Base-by-base conservation (phyloP, 2,329 filamentous ascomycete species). In the Colletotrichum magnum region DNA sequence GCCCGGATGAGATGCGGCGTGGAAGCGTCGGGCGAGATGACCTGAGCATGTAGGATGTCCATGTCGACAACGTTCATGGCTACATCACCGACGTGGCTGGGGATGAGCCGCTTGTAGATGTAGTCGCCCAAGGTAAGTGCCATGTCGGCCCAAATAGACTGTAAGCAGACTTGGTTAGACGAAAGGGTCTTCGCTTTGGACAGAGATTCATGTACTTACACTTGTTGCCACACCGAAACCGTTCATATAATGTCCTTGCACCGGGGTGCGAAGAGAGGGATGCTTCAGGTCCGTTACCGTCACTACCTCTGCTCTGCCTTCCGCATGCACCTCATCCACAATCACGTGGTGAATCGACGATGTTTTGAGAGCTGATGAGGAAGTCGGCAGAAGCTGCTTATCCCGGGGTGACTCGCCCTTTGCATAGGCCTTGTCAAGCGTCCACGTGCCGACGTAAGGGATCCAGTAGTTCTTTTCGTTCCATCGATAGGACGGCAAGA, bases 381-480 rank as follows among this genome's bases (percentile, higher is more conserved):
- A 72, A 63, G 21, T 28, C 16, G 50, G 12, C 13, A 76, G 71
- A 61, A 78, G 74, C 12, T 75, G 74, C 2, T 73, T 72, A 62
- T 78, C 79, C 41, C 15, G 13, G 7, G 5, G 51, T 41, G 72
- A 66, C 54, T 73, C 69, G 65, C 85, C 90, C 81, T 93, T 93
- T 71, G 86, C 80, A 39, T 85, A 87, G 12, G 51, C 60, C 60
- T 63, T 63, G 41, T 56, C 52, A 2, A 63, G 60, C 4, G 60
- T 63, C 89, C 90, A 93, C 43, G 80, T 79, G 32, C 79, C 79
- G 1, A 77, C 84, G 77, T 93, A 93, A 76, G 89, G 88, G 16
- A 93, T 85, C 90, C 90, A 93, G 79, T 93, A 93, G 73, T 88
- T 89, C 83, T 93, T 93, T 71, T 88, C 82, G 76, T 94, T 90